These are phyloP conservation scores for Talaromyces ruber DNA, from an alignment of 495 filamentous ascomycete species.

Conservation along the genomic window DNA sequence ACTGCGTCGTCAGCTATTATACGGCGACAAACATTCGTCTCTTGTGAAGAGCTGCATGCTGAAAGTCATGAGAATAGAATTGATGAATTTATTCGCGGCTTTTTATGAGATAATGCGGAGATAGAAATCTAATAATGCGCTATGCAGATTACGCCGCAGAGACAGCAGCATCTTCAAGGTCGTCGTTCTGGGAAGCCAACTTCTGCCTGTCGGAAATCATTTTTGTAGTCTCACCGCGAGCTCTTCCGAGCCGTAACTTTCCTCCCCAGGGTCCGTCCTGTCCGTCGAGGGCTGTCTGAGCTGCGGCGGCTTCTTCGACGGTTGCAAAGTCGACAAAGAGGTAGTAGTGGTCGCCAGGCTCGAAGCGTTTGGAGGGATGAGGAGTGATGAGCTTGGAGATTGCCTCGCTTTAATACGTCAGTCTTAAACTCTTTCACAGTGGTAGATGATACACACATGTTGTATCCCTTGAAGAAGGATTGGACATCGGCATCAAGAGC, in stretches of 20 bases:
- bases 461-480: conserved; percentile 50
- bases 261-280: conserved; percentile 37
- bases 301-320: conserved; percentile 46
- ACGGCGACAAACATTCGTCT: not conserved
- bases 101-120: not conserved
- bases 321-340: conserved; percentile 58
- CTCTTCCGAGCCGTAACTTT: conserved; percentile 32
- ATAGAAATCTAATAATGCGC: not conserved
- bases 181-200: conserved; percentile 10
- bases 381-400: conserved; percentile 58
- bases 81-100: not conserved
- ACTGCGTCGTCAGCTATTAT: not conserved
- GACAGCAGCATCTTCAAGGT: conserved; percentile 6
- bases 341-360: conserved; percentile 54
- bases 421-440: not conserved
- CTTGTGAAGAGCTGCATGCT: not conserved
- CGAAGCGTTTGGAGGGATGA: conserved; percentile 41
- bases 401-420: conserved; percentile 25
- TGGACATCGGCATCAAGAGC: conserved; percentile 44
- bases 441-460: conserved; percentile 27
- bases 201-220: conserved; percentile 13
- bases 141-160: conserved; percentile 7
- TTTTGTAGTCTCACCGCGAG: conserved; percentile 26
- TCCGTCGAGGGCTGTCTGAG: conserved; percentile 31
- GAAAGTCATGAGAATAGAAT: not conserved